phyloP scores from a whole-genome alignment of 148 eudicot genomes.

The Vaccinium corymbosum region DNA sequence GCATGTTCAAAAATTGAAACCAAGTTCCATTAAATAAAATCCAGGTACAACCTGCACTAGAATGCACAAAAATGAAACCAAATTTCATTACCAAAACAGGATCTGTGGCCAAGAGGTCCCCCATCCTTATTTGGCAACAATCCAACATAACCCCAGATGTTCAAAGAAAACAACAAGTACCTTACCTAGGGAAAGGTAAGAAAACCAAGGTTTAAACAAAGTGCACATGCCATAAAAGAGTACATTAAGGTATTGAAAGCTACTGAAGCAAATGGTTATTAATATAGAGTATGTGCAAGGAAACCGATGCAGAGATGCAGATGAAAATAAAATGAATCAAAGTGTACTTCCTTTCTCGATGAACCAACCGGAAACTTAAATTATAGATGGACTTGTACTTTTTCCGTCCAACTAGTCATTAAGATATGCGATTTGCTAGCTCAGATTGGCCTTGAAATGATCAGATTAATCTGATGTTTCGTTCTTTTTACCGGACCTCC shows the following conservation, averaged over 20 bases:
- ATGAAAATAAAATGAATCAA: conserved; percentile 21
- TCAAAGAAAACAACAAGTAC: not conserved
- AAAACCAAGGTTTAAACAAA: not conserved
- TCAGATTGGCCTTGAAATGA: not conserved
- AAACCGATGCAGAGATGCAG: conserved; percentile 10
- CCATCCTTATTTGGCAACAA: conserved; percentile 17
- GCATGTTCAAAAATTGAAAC: not conserved
- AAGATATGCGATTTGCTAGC: conserved; percentile 21
- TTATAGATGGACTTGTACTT: conserved; percentile 16
- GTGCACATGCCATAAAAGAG: not conserved
- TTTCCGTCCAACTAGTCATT: not conserved
- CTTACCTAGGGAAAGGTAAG: not conserved
- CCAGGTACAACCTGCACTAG: conserved; percentile 13
- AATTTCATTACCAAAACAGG: conserved; percentile 17
- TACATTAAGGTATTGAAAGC: not conserved
- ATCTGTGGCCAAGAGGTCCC: conserved; percentile 4
- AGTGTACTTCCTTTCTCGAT: conserved; percentile 43
- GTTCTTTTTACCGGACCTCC: not conserved
- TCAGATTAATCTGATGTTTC: not conserved
- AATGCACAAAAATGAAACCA: not conserved
- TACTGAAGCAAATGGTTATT: not conserved
- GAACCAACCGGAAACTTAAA: conserved; percentile 20
- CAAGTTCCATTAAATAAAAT: not conserved
- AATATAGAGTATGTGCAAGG: not conserved
- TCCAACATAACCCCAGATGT: not conserved